These are phyloP conservation scores for Entomortierella beljakovae DNA, from an alignment of 192 early-diverging fungal species.

Conservation along the genomic window DNA sequence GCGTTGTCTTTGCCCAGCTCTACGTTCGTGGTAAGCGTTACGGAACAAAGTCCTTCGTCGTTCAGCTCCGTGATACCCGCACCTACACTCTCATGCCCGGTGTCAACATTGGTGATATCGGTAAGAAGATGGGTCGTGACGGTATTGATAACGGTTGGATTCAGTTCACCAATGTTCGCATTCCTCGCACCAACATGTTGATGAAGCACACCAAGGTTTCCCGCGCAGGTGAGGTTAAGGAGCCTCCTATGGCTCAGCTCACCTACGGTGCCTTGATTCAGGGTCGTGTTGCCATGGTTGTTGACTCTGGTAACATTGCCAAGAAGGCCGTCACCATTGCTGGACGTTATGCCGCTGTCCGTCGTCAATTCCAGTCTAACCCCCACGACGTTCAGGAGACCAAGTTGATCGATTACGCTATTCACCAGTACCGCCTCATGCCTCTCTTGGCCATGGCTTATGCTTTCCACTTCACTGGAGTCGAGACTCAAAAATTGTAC, in stretches of 20 bases:
- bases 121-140: conserved; percentile 92
- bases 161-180: conserved; percentile 90
- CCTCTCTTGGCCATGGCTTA: conserved; percentile 90
- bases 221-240: conserved; percentile 78
- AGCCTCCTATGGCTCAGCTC: conserved; percentile 83
- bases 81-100: conserved; percentile 83
- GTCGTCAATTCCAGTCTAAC: conserved; percentile 84
- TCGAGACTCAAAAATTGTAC: conserved; percentile 84
- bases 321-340: conserved; percentile 94
- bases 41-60: conserved; percentile 90
- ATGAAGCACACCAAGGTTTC: conserved; percentile 92
- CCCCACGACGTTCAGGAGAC: conserved; percentile 75
- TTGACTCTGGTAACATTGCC: conserved; percentile 83
- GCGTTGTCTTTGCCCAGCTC: conserved; percentile 85
- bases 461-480: conserved; percentile 91
- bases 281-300: conserved; percentile 83
- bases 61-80: conserved; percentile 84
- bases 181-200: conserved; percentile 90
- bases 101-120: conserved; percentile 90
- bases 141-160: conserved; percentile 94
- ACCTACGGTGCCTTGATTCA: conserved; percentile 88
- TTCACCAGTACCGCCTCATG: conserved; percentile 92
- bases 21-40: conserved; percentile 82
- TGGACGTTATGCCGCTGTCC: conserved; percentile 90
- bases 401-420: conserved; percentile 90